Evolutionary conservation across 768 basidiomycete genomes (phyloP), one percentile per base, ranked within the genome.

Genomic region (Fistulinella prunicolor): DNA sequence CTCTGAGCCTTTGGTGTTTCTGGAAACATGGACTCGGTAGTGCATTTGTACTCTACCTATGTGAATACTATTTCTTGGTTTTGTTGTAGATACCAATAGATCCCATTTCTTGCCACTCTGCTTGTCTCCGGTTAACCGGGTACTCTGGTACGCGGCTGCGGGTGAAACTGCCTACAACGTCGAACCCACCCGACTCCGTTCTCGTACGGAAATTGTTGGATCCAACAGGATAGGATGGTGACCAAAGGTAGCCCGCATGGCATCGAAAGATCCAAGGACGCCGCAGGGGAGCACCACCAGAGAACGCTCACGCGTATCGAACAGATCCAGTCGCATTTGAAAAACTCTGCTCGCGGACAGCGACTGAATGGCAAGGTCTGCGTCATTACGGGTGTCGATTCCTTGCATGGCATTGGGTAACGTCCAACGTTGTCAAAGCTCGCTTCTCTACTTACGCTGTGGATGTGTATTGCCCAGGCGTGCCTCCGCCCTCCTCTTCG

Each of bases 401-500:
- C 90, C 17, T 62, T 86, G 55, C 84, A 85, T 62, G 94, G 94
- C 16, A 96, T 96, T 51, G 94, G 94, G 86, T 94, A 69, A 55
- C 42, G 46, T 53, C 39, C 32, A 51, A 41, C 42, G 39, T 54
- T 52, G 44, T 42, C 40, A n/a, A 24, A 20, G 39, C 35, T 38
- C 30, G 38, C 38, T 38, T 30, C n/a, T 35, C 39, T 29, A 35
- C 60, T 65, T 38, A 50, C 47, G 47, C 50, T 46, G 44, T 45
- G 36, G 42, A 17, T 45, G 4, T 43, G 32, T 39, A 41, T 28
- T 36, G n/a, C 23, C 43, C 48, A 91, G 88, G 38, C 85, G 87
- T 49, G 87, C 88, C 13, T 63, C 85, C 6, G 79, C 89, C 16
- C 59, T 89, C 36, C 74, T 80, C 21, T 91, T 83, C 59, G 90